Conservation (phyloP, 1,284 basidiomycete species). For the Pyrrhoderma lamaoense region DNA sequence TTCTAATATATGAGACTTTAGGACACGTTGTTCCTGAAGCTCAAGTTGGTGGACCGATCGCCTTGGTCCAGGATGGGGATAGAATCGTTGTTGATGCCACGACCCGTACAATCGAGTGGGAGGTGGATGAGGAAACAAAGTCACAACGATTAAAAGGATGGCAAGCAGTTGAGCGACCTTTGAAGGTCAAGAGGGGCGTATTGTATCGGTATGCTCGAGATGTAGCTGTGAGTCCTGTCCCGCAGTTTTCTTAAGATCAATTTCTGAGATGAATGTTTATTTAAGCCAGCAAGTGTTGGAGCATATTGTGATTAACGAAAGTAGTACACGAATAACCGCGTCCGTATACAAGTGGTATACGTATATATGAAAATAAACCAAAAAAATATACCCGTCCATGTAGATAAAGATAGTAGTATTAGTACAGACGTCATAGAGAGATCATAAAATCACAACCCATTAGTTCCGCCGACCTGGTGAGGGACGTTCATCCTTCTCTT, state of each 20-base stretch:
- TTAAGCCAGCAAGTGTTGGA: conserved; percentile 64
- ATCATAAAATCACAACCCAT: no score
- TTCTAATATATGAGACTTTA: conserved; percentile 22
- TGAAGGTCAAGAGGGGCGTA: conserved; percentile 68
- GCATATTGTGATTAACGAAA: conserved; percentile 60
- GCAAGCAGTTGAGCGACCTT: conserved; percentile 57
- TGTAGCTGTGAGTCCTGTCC: conserved; percentile 55
- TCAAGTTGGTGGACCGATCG: conserved; percentile 91
- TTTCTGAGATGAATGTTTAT: conserved; percentile 17
- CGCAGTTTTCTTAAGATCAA: conserved; percentile 18
- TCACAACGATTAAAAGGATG: conserved; percentile 64
- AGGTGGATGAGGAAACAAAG: conserved; percentile 78
- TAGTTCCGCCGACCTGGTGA: no score
- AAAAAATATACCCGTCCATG: neutral
- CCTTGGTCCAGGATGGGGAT: conserved; percentile 90
- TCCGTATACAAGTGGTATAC: neutral
- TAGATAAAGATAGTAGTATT: conserved; percentile 11
- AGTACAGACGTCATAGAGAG: no score
- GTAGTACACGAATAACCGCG: neutral
- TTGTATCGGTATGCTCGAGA: conserved; percentile 72
- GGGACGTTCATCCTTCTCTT: no score
- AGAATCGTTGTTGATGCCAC: conserved; percentile 76
- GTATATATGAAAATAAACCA: no score
- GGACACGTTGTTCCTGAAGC: conserved; percentile 93
- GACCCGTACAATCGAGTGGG: conserved; percentile 73